These are phyloP conservation scores for Rhododendron ferrugineum DNA, from an alignment of 148 eudicot species.

Conservation along the genomic window DNA sequence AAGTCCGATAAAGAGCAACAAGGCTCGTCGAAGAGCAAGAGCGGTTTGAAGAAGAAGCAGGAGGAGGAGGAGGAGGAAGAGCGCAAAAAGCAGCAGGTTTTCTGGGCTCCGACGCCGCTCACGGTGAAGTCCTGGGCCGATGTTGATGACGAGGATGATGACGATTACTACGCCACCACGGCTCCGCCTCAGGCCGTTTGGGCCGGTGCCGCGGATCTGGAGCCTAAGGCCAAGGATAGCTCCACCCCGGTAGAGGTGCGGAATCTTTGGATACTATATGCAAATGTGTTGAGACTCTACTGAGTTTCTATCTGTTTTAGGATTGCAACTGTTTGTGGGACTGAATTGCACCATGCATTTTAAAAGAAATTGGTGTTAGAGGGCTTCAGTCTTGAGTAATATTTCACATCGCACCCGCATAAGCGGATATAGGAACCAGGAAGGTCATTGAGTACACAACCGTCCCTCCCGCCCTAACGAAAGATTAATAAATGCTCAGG, in stretches of 20 bases:
- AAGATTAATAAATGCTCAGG: not conserved
- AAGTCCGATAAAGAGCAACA: slow-evolving; percentile 50
- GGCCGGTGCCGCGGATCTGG: slow-evolving; percentile 25
- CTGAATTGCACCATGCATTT: not conserved
- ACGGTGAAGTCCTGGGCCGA: slow-evolving; percentile 86
- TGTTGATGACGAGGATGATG: slow-evolving; percentile 94
- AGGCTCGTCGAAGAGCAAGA: slow-evolving; percentile 44
- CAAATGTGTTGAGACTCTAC: not conserved
- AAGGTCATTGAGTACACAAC: not conserved
- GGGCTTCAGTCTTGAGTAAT: not conserved
- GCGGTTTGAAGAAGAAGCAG: slow-evolving; percentile 41
- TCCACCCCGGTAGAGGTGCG: slow-evolving; percentile 7
- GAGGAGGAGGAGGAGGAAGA: slow-evolving; percentile 39
- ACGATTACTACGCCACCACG: slow-evolving; percentile 78
- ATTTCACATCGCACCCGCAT: not conserved
- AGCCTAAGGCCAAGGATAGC: slow-evolving; percentile 2
- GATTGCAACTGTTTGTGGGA: not conserved
- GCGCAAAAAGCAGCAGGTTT: slow-evolving; percentile 25
- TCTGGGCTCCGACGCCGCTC: slow-evolving; percentile 71
- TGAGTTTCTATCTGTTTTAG: not conserved
- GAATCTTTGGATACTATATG: not conserved
- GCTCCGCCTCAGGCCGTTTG: slow-evolving; percentile 71
- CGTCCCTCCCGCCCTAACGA: not conserved
- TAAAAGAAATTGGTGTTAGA: not conserved
- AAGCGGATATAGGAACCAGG: not conserved